These are phyloP conservation scores for Populus nigra DNA, from an alignment of 345 rosid genomes.

Conservation along the genomic window DNA sequence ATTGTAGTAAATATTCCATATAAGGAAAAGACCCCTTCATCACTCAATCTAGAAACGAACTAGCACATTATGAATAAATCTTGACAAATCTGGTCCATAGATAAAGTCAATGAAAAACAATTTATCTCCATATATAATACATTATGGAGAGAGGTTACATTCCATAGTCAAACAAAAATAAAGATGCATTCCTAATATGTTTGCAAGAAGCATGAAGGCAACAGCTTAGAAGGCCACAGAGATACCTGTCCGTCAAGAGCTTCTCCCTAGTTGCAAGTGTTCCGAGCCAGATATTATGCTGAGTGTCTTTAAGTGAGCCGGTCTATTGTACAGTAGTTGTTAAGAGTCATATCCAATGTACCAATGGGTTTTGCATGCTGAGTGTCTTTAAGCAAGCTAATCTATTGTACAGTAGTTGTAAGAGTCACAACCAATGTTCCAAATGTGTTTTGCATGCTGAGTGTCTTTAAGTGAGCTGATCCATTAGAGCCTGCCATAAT, in stretches of 20 bases:
- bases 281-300: conserved; percentile 79
- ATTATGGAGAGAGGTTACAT: not conserved
- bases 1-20: not conserved
- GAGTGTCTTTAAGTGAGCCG: conserved; percentile 41
- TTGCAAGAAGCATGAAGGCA: not conserved
- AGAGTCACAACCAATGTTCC: conserved; percentile 95
- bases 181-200: not conserved
- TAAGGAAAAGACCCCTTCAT: not conserved
- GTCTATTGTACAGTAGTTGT: conserved; percentile 66
- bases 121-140: not conserved
- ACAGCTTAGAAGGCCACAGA: not conserved
- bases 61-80: not conserved
- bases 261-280: conserved; percentile 82
- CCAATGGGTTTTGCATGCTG: conserved; percentile 93
- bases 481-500: conserved; percentile 98
- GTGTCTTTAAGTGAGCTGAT: conserved; percentile 86
- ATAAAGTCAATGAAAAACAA: not conserved
- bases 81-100: not conserved
- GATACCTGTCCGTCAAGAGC: conserved; percentile 89
- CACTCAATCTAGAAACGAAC: not conserved
- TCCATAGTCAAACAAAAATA: not conserved
- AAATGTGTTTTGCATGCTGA: conserved; percentile 85
- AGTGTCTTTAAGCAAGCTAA: conserved; percentile 37
- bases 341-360: conserved; percentile 83
- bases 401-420: conserved; percentile 63